Base-by-base conservation (phyloP, 495 filamentous ascomycete species). In the Trichoderma gamsii region DNA sequence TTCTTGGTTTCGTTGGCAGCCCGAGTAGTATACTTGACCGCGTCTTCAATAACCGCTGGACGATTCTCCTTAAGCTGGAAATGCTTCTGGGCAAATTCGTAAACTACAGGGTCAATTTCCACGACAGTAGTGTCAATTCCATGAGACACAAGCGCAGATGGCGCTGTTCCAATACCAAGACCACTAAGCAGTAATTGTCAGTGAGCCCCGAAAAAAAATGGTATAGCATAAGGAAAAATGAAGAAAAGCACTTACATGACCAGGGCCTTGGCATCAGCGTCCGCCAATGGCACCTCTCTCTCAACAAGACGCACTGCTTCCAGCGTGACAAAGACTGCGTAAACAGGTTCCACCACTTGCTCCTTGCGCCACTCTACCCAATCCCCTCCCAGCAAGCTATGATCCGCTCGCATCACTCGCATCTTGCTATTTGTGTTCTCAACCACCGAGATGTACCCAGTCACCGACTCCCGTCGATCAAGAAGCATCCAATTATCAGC, bases 361-460 rank as follows among this genome's bases (percentile, higher is more conserved):
- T 79, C 80, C 7, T 82, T 80, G 44, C 74, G 66, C 76, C 81
- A 83, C 43, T 83, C 83, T 29, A 87, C 80, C 93, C 94, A 99
- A 72, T 97, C 92, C n/a, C 95, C 95, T 41, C 95, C 95, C 6
- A 99, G 86, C 27, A 99, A 79, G 69, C 91, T 95, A 73, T 99
- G 95, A 72, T 97, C 95, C 73, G 93, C 97, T 64, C 95, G 85
- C 86, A 99, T 84, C 15, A 94, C 87, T 1, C 92, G 84, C 79
- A 90, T 97, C 5, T 86, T 84, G 23, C 87, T 82, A 11, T 88
- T 77, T 11, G 83, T 68, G 71, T 86, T 91, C 56, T 97, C 90
- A 44, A 97, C 73, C 7, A 99, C 90, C 0, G 95, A 97, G 52
- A 99, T 80, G 74, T 99, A 99, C 2, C 95, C 95, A 11, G 95